phyloP scores from a whole-genome alignment of 305 asterid genomes.

The Striga hermonthica region DNA sequence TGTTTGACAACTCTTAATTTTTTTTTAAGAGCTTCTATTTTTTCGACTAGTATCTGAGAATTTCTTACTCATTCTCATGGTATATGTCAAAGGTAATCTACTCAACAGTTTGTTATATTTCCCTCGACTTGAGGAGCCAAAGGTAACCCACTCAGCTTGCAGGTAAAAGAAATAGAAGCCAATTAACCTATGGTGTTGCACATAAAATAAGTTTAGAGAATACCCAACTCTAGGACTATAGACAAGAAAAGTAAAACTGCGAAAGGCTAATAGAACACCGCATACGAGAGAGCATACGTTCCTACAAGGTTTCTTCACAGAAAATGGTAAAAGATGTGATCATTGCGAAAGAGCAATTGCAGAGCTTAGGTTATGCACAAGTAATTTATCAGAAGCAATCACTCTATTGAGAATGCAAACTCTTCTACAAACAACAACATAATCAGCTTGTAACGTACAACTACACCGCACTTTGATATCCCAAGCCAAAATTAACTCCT shows the following conservation, averaged over 20 bases:
- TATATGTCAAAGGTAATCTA: neutral
- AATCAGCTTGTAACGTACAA: slow-evolving; percentile 1
- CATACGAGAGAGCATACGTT: neutral
- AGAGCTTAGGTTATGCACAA: neutral
- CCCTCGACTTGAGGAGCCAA: slow-evolving; percentile 7
- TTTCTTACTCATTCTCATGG: too few species aligned
- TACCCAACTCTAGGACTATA: neutral
- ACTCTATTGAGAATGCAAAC: neutral
- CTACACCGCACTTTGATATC: neutral
- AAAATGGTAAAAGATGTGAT: neutral
- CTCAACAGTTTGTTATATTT: slow-evolving; percentile 9
- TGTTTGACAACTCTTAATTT: too few species aligned
- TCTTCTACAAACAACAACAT: slow-evolving; percentile 1
- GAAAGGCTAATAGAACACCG: neutral
- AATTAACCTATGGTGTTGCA: neutral
- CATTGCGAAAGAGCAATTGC: neutral
- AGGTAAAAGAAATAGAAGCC: neutral
- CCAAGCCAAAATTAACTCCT: neutral
- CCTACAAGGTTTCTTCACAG: neutral
- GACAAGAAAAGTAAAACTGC: neutral
- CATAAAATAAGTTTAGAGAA: neutral
- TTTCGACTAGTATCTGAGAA: too few species aligned
- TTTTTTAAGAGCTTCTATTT: too few species aligned
- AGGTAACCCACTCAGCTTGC: neutral
- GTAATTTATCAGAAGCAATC: neutral